These are phyloP conservation scores for Tulasnella calospora DNA, from an alignment of 768 basidiomycete genomes.

Conservation along the genomic window DNA sequence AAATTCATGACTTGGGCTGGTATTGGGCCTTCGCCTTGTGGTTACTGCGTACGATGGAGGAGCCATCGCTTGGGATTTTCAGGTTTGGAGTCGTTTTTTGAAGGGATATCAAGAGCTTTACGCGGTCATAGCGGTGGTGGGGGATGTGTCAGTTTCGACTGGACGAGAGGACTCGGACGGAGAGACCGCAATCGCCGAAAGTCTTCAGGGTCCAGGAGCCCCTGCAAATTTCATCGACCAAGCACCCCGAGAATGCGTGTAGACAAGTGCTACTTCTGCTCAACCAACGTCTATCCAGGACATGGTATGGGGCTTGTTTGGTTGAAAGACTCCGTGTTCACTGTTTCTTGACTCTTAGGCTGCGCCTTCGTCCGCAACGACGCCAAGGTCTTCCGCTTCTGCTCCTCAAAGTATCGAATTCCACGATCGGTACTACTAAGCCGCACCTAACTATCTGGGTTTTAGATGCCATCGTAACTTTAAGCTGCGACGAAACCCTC, in stretches of 20 bases:
- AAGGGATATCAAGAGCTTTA: background rate
- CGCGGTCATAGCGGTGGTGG: background rate
- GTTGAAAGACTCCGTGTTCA: background rate
- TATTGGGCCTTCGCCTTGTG: conserved; percentile 11
- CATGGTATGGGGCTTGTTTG: conserved; percentile 54
- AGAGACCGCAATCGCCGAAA: background rate
- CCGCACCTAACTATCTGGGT: background rate
- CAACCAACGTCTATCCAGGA: conserved; percentile 92
- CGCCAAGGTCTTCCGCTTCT: conserved; percentile 96
- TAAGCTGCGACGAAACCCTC: conserved; percentile 99
- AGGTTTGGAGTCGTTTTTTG: background rate
- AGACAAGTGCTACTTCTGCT: conserved; percentile 99
- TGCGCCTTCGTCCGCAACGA: conserved; percentile 82
- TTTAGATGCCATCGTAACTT: conserved; percentile 97
- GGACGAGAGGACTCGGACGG: background rate
- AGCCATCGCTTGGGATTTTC: background rate
- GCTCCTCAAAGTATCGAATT: conserved; percentile 82
- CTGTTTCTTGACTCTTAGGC: background rate
- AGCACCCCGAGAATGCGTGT: conserved; percentile 61
- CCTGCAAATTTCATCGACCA: conserved; percentile 16
- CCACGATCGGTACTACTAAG: background rate
- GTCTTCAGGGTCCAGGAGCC: background rate
- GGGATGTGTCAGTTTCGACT: background rate
- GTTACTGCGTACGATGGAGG: conserved; percentile 14
- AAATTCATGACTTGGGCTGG: conserved; percentile 17